Evolutionary conservation across 805 yeast genomes (phyloP), one percentile per base, ranked within the genome.

Genomic region (Zygosaccharomyces kombuchaensis): DNA sequence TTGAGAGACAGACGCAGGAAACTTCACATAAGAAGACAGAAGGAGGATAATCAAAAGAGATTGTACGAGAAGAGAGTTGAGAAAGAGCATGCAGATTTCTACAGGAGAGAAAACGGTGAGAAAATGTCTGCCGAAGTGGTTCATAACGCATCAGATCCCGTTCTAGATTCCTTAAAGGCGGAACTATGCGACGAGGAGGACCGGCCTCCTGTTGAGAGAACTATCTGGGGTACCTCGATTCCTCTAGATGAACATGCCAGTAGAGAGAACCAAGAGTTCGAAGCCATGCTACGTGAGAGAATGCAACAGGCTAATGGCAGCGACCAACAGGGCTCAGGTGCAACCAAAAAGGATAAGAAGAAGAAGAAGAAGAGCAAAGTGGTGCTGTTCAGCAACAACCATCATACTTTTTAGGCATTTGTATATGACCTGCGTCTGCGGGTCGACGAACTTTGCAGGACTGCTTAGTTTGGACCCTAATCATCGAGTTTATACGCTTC

Each of bases 151-250:
- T 27, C 41, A 16, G 41, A 38, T 38, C 41, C 41, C 1, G 17
- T 38, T 3, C 23, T 38, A 14, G 36, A 40, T 21, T 32, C 48
- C 9, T 8, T 31, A 16, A 22, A 10, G 14, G 22, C 39, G 9
- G 30, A 41, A n/a, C 10, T 44, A 21, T 10, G 48, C 22, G 17
- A 6, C 39, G 27, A 22, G 13, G 58, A 55, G 27, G 59, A 42
- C 12, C 34, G 23, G 13, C 54, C 13, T 58, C 55, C 0, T 63
- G 66, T 59, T 44, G 69, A 71, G 32, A 76, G 78, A 1, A 82
- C 93, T 0, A 80, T 86, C 2, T 86, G 95, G 95, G 95, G 95
- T 0, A 85, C 93, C 0, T 62, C 65, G 26, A 64, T 63, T 9
- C 67, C 51, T 6, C 53, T 59, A 7, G 66, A 64, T 23, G 70